Evolutionary conservation across 2,329 filamentous ascomycete genomes (phyloP).

Genomic region (Mycocentrospora acerina): DNA sequence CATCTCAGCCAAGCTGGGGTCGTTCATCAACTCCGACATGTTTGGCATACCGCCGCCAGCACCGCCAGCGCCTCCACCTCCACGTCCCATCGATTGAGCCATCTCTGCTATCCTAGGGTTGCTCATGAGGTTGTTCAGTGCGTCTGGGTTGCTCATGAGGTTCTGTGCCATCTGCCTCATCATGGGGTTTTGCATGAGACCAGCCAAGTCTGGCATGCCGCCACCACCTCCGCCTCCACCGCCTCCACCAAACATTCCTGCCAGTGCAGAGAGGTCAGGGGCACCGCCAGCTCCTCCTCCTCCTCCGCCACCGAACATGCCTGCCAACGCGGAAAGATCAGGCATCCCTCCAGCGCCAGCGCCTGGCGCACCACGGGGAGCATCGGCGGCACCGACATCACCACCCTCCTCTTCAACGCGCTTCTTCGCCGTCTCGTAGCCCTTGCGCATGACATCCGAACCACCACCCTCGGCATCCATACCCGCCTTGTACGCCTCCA

Average conservation of each 20-base stretch:
- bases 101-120: conserved; percentile 85
- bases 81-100: conserved; percentile 60
- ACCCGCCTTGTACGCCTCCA: conserved; percentile 91
- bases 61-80: conserved; percentile 48
- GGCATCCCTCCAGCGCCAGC: conserved; percentile 76
- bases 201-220: conserved; percentile 97
- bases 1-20: conserved; percentile 91
- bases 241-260: conserved; percentile 48
- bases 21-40: conserved; percentile 80
- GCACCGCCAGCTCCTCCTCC: conserved; percentile 71
- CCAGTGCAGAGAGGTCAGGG: conserved; percentile 79
- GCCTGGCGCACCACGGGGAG: conserved; percentile 37
- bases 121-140: conserved; percentile 89
- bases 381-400: conserved; percentile 52
- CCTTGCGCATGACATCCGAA: conserved; percentile 96
- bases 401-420: conserved; percentile 77
- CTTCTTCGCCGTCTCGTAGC: conserved; percentile 88
- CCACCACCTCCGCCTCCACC: conserved; percentile 57
- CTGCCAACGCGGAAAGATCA: conserved; percentile 71
- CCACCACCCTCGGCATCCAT: conserved; percentile 95
- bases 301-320: conserved; percentile 46
- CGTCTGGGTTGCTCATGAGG: conserved; percentile 92
- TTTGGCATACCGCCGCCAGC: conserved; percentile 90
- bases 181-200: conserved; percentile 94
- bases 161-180: conserved; percentile 90